Evolutionary conservation across 768 basidiomycete genomes (phyloP).

Genomic region (Mycena indigotica): DNA sequence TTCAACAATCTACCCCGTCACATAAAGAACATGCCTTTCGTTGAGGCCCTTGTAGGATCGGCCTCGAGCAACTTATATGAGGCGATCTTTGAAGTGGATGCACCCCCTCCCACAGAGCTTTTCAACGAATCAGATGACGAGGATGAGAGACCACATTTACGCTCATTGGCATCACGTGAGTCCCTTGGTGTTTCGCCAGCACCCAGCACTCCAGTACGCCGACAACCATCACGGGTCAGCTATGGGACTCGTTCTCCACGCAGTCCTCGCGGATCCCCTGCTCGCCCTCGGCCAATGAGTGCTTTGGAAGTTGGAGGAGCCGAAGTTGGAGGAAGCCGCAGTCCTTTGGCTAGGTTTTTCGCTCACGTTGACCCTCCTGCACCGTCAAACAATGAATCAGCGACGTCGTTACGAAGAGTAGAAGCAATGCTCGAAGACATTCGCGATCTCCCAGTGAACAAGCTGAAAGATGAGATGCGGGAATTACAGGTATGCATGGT

Average conservation of each 20-base stretch:
- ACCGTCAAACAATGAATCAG: conserved; percentile 32
- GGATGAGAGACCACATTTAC: conserved; percentile 42
- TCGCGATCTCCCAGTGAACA: conserved; percentile 61
- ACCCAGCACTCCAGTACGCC: conserved; percentile 5
- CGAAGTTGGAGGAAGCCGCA: conserved; percentile 34
- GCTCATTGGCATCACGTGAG: conserved; percentile 43
- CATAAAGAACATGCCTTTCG: conserved; percentile 71
- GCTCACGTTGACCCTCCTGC: conserved; percentile 23
- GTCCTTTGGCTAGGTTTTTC: conserved; percentile 57
- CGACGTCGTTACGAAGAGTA: conserved; percentile 52
- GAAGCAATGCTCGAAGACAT: conserved; percentile 68
- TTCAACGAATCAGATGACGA: conserved; percentile 54
- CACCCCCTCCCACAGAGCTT: conserved; percentile 47
- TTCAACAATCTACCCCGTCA: conserved; percentile 70
- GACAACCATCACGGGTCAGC: conserved; percentile 26
- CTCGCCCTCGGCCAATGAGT: conserved; percentile 21
- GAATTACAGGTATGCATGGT: conserved; percentile 75
- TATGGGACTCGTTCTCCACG: conserved; percentile 21
- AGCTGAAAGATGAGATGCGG: conserved; percentile 78
- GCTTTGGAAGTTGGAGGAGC: conserved; percentile 23
- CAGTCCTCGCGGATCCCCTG: conserved; percentile 20
- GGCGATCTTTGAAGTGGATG: conserved; percentile 76
- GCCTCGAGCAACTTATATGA: conserved; percentile 68
- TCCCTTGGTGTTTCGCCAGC: conserved; percentile 25
- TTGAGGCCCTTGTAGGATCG: conserved; percentile 78